These are phyloP conservation scores for Cystofilobasidium macerans DNA, from an alignment of 768 basidiomycete genomes.

Conservation along the genomic window DNA sequence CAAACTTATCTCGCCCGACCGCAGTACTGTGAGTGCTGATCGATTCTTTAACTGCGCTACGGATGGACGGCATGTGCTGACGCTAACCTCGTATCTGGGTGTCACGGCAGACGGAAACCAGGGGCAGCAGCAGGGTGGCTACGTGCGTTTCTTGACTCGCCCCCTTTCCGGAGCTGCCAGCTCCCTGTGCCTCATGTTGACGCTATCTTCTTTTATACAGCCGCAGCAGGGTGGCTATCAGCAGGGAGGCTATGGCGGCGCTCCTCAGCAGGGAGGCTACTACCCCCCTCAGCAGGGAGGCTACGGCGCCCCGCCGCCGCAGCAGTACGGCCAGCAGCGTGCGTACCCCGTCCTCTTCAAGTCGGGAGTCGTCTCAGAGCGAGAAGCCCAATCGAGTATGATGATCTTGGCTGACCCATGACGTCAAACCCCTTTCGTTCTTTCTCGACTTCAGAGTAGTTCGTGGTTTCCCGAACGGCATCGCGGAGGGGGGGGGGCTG, in stretches of 20 bases:
- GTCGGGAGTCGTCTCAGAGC: not conserved
- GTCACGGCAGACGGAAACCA: conserved; percentile 11
- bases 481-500: not conserved
- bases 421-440: not conserved
- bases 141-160: not conserved
- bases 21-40: conserved; percentile 18
- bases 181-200: not conserved
- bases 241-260: conserved; percentile 9
- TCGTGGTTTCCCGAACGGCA: not conserved
- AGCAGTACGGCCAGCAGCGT: conserved; percentile 4
- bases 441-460: conserved; percentile 3
- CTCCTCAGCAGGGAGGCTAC: conserved; percentile 3
- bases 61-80: too few relatives aligned
- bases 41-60: too few relatives aligned
- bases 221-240: not conserved
- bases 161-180: not conserved
- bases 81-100: not conserved
- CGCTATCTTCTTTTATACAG: not conserved
- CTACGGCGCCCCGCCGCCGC: not conserved
- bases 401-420: not conserved
- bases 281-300: not conserved
- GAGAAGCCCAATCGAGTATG: too few relatives aligned
- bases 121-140: conserved; percentile 12
- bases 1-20: not conserved
- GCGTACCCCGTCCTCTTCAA: not conserved